Evolutionary conservation across 352 stramenopile species (phyloP), one percentile per base, ranked within the genome.

Genomic region (Globisporangium spinosum): DNA sequence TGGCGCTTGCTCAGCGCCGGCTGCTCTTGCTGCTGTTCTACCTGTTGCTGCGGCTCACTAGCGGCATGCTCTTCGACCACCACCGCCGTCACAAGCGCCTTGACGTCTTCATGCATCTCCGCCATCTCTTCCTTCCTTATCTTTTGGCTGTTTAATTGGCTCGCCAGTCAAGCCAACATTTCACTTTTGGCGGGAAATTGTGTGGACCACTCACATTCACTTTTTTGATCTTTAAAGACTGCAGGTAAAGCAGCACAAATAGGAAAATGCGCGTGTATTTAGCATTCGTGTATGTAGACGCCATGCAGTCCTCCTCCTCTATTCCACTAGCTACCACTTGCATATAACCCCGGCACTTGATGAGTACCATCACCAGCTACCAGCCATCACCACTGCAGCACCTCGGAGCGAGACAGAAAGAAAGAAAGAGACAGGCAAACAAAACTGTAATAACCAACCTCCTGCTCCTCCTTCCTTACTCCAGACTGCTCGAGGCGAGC

Each of bases 401-500:
- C 17, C 7, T 12, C 7, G 3, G 43, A 20, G 13, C 2, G 38
- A 47, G 38, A 47, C 1, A 40, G 35, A 43, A 17, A 43, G 35
- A 43, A 4, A 43, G 6, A 57, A 12, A 58, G 51, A 58, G 51
- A 57, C 23, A 57, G 2, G 53, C 29, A 32, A 58, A 1, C 13
- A 43, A 60, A 45, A 45, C 17, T 27, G 55, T 43, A 23, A 10
- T 23, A 25, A 0, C n/a, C 35, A 43, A 17, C 35, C 38, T 17
- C 32, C 32, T 38, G 32, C 38, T 45, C 49, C 23, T 9, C 15
- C 27, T 27, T 83, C 15, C 27, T 45, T 84, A 81, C 70, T 84
- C 73, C 43, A 87, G 59, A 51, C 73, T 90, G 68, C 83, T 91
- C 43, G 86, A 92, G 20, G 82, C 86, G 20, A 94, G 79, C 53